Evolutionary conservation across 805 yeast species (phyloP), one percentile per base, ranked within the genome.

Genomic region (Yamadazyma phyllophila): DNA sequence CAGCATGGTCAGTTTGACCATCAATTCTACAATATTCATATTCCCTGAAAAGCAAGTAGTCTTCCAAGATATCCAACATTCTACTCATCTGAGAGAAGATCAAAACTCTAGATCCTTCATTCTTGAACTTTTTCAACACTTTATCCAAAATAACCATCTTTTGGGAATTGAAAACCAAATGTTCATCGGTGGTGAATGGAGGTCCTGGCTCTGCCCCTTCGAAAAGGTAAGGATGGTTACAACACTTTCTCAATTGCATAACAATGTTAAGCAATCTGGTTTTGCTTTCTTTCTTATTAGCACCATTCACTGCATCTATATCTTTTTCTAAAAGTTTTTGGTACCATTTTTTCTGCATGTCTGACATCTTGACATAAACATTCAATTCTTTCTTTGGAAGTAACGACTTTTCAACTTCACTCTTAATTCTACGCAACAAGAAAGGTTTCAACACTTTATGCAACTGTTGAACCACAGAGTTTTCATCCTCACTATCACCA

Each of bases 201-300:
- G 95, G 95, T 10, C 95, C 95, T 0, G 94, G 94, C 58, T 86
- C 95, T 1, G 92, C 94, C 36, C 95, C 95, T 61, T 86, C 94
- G 57, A 86, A 86, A 33, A 86, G 65, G 59, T 86, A 86, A 11
- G 95, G 95, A 66, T 86, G 95, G 56, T 86, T 86, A 66, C 92
- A 86, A 62, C 94, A 86, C 62, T 86, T 86, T 60, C 94, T 76
- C 57, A 86, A 70, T 61, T 86, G 95, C 95, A 86, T 86, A 39
- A 85, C 92, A 54, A 86, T 86, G 60, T 86, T 86, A 39, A 86
- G 66, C 47, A 86, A 69, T 57, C 94, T 70, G 2, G 95, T 86
- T 59, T 86, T 85, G 11, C 85, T 77, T 60, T 86, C 95, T 47
- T 80, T 76, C 53, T 81, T 83, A 55, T 74, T 81, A 5, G 85